A percentile compares a stretch with the other conserved stretches of the same genome.
Evolutionary conservation across 176 grass and related monocot genomes (phyloP).

Genomic region (Eragrostis nindensis): DNA sequence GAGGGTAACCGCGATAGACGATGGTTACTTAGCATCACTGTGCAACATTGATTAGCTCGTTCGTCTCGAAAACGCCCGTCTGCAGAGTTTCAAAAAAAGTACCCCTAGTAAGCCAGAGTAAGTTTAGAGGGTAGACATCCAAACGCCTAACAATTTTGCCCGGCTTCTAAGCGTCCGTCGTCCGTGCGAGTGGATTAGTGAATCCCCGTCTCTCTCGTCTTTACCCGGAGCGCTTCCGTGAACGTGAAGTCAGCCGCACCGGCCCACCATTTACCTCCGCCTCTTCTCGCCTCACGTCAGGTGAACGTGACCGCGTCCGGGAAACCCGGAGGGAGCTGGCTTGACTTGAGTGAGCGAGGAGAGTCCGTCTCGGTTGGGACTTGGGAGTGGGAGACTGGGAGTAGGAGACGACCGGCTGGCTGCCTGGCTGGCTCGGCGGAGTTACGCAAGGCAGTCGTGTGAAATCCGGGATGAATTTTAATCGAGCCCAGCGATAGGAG

Average conservation of each 20-base stretch:
- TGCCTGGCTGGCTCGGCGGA: not conserved
- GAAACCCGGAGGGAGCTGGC: slow-evolving; percentile 32
- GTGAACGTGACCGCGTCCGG: slow-evolving; percentile 2
- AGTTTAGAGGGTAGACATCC: too few species aligned
- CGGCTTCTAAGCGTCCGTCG: slow-evolving; percentile 38
- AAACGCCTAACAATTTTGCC: too few species aligned
- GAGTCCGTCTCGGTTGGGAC: not conserved
- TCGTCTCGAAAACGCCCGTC: too few species aligned
- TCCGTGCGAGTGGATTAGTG: not conserved
- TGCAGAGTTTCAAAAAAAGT: too few species aligned
- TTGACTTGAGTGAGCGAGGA: slow-evolving; percentile 3
- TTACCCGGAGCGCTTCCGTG: slow-evolving; percentile 46
- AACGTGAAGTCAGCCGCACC: slow-evolving; percentile 49
- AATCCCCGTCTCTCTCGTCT: not conserved
- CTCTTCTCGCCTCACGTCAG: not conserved
- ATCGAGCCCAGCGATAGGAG: slow-evolving; percentile 60
- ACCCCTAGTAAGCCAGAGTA: too few species aligned
- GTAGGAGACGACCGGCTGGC: too few species aligned
- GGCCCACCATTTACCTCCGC: slow-evolving; percentile 2
- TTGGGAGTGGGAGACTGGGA: not conserved
- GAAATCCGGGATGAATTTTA: not conserved
- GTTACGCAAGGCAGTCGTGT: slow-evolving; percentile 34
- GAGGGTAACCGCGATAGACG: too few species aligned
- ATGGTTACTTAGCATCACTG: too few species aligned
- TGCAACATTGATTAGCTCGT: too few species aligned